Evolutionary conservation across 2,329 filamentous ascomycete species (phyloP), one percentile per base, ranked within the genome.

Genomic region (Davidsoniella virescens): DNA sequence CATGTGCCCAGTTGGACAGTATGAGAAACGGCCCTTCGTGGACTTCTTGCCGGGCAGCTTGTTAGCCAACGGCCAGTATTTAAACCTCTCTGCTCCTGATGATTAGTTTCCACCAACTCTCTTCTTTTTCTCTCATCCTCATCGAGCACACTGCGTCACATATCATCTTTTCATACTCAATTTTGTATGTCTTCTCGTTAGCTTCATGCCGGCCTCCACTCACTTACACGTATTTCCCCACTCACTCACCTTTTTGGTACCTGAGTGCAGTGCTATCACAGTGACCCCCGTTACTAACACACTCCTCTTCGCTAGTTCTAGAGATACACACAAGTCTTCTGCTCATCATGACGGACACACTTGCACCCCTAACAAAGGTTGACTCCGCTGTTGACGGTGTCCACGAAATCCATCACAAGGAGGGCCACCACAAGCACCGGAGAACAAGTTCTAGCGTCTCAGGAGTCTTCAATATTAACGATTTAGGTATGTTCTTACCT

Each of bases 341-440:
- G 29, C 29, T 25, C 57, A 65, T 55, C 60, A 66, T 67, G 63
- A 61, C 69, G 55, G 68, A 70, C 65, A 53, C 51, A 47, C 39
- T 53, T 23, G 49, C 52, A 23, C 76, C 82, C 61, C 77, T 94
- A 64, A 75, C 76, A 68, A 94, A 93, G 73, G 80, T 94, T 70
- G 88, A 95, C 68, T 94, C 88, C 54, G 87, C 86, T 70, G 79
- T 93, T 62, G 80, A 87, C 63, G 85, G 86, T 66, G 67, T 88
- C 60, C 48, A 54, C 29, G 40, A 51, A 2, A 40, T 47, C 36
- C 48, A 51, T 23, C 41, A 47, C 42, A 50, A 50, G 49, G 50
- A 52, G 74, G 76, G 60, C 80, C 80, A 53, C 75, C 82, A 33
- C 62, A 67, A 68, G 56, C 75, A 82, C 62, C 75, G 81, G 59